These are phyloP conservation scores for Melanopsichium pennsylvanicum DNA, from an alignment of 1,284 basidiomycete species.

Conservation along the genomic window DNA sequence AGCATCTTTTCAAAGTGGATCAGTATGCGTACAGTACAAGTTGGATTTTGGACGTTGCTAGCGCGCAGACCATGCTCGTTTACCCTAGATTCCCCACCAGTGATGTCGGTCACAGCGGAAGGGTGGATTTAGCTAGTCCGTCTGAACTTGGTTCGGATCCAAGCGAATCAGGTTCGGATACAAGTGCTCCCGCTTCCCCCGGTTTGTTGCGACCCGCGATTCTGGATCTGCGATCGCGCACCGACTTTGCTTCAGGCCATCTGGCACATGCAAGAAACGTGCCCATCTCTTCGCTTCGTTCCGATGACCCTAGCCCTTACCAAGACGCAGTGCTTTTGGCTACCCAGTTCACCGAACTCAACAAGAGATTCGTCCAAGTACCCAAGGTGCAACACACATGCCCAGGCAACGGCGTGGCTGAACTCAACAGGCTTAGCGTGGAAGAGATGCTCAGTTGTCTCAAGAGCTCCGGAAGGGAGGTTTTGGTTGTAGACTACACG, in stretches of 20 bases:
- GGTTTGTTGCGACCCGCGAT: constrained; percentile 19
- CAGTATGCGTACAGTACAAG: constrained; percentile 30
- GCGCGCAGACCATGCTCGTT: constrained; percentile 30
- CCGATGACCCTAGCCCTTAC: constrained; percentile 26
- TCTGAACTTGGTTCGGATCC: constrained; percentile 5
- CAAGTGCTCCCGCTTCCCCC: background rate
- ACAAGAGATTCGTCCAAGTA: constrained; percentile 15
- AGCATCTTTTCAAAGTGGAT: constrained; percentile 38
- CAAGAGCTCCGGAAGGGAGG: constrained; percentile 6
- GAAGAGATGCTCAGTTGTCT: constrained; percentile 27
- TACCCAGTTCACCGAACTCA: constrained; percentile 33
- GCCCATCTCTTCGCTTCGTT: constrained; percentile 21
- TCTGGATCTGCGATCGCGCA: constrained; percentile 17
- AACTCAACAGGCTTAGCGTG: constrained; percentile 10
- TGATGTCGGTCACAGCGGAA: too few relatives aligned
- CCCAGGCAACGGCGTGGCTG: constrained; percentile 18
- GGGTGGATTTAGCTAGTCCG: constrained; percentile 7
- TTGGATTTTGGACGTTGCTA: constrained; percentile 28
- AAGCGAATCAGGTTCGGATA: constrained; percentile 10
- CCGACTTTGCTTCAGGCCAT: constrained; percentile 7
- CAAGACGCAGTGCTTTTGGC: constrained; percentile 27
- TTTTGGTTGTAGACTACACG: constrained; percentile 20
- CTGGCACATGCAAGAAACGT: constrained; percentile 17
- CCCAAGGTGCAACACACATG: constrained; percentile 5
- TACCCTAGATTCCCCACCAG: constrained; percentile 13